Percentiles rank a stretch among this genome's conserved stretches.
These are phyloP conservation scores for Verticillium albo-atrum DNA, from an alignment of 2,329 filamentous ascomycete species.

Conservation along the genomic window DNA sequence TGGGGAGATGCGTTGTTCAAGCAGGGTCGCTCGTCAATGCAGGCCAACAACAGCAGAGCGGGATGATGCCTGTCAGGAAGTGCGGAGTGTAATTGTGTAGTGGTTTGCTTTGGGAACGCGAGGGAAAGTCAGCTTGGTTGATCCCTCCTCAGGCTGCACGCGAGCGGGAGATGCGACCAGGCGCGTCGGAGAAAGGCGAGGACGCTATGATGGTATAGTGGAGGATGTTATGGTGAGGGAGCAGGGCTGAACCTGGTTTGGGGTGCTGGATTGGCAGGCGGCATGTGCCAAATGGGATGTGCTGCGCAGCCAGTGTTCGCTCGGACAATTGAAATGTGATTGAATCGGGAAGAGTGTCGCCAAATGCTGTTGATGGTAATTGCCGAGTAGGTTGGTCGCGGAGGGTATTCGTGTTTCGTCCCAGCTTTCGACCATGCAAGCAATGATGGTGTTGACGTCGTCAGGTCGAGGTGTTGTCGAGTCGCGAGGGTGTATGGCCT, in stretches of 20 bases:
- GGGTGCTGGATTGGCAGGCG: not conserved
- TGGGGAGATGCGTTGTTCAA: not conserved
- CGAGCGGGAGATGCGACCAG: not conserved
- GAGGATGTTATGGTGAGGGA: not conserved
- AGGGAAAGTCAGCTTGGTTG: not conserved
- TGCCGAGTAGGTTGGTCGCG: not conserved
- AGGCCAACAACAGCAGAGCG: not conserved
- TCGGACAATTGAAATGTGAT: not conserved
- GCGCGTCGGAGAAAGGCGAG: not conserved
- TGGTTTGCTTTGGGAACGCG: not conserved
- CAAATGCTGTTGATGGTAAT: not conserved
- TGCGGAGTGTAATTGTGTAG: not conserved
- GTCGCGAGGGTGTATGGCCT: not conserved
- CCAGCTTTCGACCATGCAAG: not conserved
- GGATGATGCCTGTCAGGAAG: not conserved
- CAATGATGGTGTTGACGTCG: not conserved
- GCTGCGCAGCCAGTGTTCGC: not conserved
- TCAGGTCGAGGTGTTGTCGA: not conserved
- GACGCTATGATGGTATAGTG: conserved; percentile 1
- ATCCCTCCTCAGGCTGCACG: not conserved
- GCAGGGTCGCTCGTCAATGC: not conserved
- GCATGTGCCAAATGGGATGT: not conserved
- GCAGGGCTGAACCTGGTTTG: conserved; percentile 1
- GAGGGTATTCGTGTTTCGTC: not conserved
- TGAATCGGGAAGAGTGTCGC: not conserved